These are phyloP conservation scores for Gloeostereum incarnatum DNA, from an alignment of 768 basidiomycete genomes.

Conservation along the genomic window DNA sequence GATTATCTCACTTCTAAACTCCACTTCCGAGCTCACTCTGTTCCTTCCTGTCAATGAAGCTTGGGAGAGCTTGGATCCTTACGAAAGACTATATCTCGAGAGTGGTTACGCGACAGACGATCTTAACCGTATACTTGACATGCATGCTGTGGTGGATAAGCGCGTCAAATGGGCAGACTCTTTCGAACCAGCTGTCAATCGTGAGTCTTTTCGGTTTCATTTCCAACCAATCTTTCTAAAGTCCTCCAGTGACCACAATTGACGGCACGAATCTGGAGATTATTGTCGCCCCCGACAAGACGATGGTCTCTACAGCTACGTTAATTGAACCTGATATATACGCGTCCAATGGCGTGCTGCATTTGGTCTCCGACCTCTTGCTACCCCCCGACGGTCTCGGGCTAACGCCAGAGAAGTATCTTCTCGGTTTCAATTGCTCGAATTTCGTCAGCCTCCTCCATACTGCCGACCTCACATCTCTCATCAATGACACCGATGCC, in stretches of 20 bases:
- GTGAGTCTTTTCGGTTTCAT: constrained; percentile 29
- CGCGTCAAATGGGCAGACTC: constrained; percentile 61
- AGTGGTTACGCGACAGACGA: constrained; percentile 82
- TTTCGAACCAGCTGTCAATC: constrained; percentile 37
- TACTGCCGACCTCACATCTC: constrained; percentile 61
- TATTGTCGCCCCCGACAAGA: constrained; percentile 40
- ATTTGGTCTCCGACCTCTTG: constrained; percentile 79
- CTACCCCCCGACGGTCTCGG: constrained; percentile 66
- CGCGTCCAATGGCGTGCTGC: constrained; percentile 91
- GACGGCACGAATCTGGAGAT: constrained; percentile 62
- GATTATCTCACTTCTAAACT: constrained; percentile 47
- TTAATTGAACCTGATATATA: constrained; percentile 79
- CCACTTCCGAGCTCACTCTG: constrained; percentile 67
- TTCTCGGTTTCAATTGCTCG: constrained; percentile 87
- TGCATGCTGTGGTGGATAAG: constrained; percentile 58
- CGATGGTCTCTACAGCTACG: constrained; percentile 45
- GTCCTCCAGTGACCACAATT: constrained; percentile 54
- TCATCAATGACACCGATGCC: constrained; percentile 61
- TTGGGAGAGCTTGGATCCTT: constrained; percentile 65
- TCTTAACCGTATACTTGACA: constrained; percentile 64
- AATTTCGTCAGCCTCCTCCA: constrained; percentile 84
- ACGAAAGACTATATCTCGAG: constrained; percentile 84
- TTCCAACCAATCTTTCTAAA: constrained; percentile 7
- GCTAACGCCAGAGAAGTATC: constrained; percentile 90
- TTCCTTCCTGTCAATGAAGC: constrained; percentile 86